Conservation (phyloP, 78 protist species). For the Fonticula alba region DNA sequence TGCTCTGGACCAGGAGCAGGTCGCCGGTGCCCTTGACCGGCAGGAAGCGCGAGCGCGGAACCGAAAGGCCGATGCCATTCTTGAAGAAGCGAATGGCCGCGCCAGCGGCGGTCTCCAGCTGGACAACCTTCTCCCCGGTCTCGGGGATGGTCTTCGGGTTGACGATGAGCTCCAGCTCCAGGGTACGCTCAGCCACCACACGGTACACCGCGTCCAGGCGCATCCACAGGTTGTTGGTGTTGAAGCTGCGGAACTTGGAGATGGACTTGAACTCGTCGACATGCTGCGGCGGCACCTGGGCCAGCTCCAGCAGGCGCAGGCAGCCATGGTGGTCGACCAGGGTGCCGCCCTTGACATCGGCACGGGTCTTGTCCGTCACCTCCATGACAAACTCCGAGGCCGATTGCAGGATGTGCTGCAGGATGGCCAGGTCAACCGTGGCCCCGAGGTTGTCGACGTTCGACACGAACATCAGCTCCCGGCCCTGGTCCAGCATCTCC, state of each 20-base stretch:
- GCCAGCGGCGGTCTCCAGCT: slow-evolving; percentile 92
- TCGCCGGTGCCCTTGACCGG: slow-evolving; percentile 84
- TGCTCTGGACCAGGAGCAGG: slow-evolving; percentile 65
- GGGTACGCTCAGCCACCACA: slow-evolving; percentile 12
- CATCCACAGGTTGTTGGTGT: slow-evolving; percentile 95
- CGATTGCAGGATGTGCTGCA: slow-evolving; percentile 11
- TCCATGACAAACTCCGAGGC: slow-evolving; percentile 58
- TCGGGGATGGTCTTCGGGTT: slow-evolving; percentile 65
- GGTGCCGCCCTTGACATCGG: slow-evolving; percentile 94
- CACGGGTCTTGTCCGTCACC: slow-evolving; percentile 77
- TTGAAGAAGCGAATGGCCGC: slow-evolving; percentile 76
- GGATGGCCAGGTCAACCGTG: slow-evolving; percentile 57
- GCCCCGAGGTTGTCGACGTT: slow-evolving; percentile 97
- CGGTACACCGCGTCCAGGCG: slow-evolving; percentile 49
- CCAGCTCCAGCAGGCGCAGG: slow-evolving; percentile 67
- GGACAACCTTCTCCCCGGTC: slow-evolving; percentile 55
- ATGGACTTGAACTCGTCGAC: slow-evolving; percentile 76
- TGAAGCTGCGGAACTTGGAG: slow-evolving; percentile 77
- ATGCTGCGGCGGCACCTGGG: slow-evolving; percentile 72
- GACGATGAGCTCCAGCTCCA: slow-evolving; percentile 66
- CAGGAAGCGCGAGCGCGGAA: slow-evolving; percentile 82
- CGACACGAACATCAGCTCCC: slow-evolving; percentile 72
- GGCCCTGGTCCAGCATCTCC: slow-evolving; percentile 44
- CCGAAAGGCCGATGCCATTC: slow-evolving; percentile 57
- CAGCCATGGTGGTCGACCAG: slow-evolving; percentile 47